Base-by-base conservation (phyloP, 192 early-diverging fungal genomes). In the Borealophlyctis nickersoniae region DNA sequence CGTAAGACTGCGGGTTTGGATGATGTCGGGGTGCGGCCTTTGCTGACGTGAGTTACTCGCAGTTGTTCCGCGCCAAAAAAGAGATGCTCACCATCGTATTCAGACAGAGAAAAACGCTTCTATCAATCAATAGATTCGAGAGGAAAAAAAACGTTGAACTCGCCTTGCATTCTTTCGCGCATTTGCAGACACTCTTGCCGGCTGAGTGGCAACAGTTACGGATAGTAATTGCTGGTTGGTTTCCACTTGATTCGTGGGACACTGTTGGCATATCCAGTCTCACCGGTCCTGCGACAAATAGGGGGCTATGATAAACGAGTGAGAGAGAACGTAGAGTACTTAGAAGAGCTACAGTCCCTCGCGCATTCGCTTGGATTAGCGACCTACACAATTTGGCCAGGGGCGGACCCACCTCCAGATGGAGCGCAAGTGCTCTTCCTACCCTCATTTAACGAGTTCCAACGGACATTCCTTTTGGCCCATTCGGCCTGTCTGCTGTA, bases 41-140 rank as follows among this genome's bases (percentile, higher is more conserved):
- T 89, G 16, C 62, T 77, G 45, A 68, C 69, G 68, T 70, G 58
- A n/a, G n/a, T n/a, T n/a, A n/a, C n/a, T n/a, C n/a, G n/a, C n/a
- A n/a, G n/a, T n/a, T n/a, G n/a, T n/a, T n/a, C n/a, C n/a, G n/a
- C n/a, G n/a, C n/a, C n/a, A n/a, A n/a, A n/a, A n/a, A n/a, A n/a
- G n/a, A n/a, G n/a, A n/a, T n/a, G n/a, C n/a, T n/a, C n/a, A n/a
- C n/a, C n/a, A n/a, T n/a, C n/a, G 30, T 49, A 23, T 16, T 29
- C 49, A 69, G 67, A 14, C 14, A 31, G 4, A 33, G 48, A 29
- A 52, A 14, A 32, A 51, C 56, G 24, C 27, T 93, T 19, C 51
- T 96, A 19, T 98, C 95, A 0, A 89, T 98, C 72, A 98, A 96
- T 68, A 89, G 95, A n/a, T 98, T 96, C 54, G 95, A 98, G 68